Base-by-base conservation (phyloP, 176 grass and related monocot genomes). In the Lolium perenne region DNA sequence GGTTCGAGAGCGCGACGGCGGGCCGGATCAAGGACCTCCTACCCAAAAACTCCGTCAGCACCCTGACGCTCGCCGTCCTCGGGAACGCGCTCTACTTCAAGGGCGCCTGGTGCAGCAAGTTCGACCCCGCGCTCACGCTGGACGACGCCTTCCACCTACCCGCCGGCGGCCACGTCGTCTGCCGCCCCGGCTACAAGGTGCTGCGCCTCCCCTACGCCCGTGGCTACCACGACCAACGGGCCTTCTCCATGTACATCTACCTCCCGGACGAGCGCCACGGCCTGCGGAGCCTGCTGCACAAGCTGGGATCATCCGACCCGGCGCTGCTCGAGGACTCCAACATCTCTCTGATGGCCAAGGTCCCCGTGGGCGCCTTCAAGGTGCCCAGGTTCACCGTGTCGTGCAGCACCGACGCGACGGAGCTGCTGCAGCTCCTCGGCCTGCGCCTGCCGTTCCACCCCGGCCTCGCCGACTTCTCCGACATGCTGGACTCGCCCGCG, bases 21-120 rank as follows among this genome's bases (percentile, higher is more conserved):
- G 95, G 95, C 20, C 84, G 91, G 35, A 97, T 94, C 84, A 94
- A 85, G 68, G 79, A 76, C 3, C 86, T 97, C 29, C 83, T 97
- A 16, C 86, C 85, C 32, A 2, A 2, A 3, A 59, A n/a, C 61
- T 48, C 84, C 51, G 10, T 97, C 38, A 2, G 58, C 22, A 0
- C 10, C 0, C 14, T 0, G 8, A 92, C 86, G 21, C 62, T 68
- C 10, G 66, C 90, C 40, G 80, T 94, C 10, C 81, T 97, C 7
- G 80, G 81, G 46, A 97, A 92, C 73, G 90, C 90, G 6, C 86
- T 97, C 80, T 97, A 97, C 86, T 97, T 97, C 88, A 97, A 97
- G 87, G 90, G 90, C 13, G 11, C 38, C 17, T 97, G 95, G 95
- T 18, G 62, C 15, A 74, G 84, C 48, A 91, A 87, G 79, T 94